Percentiles rank a stretch among this genome's conserved stretches.
Evolutionary conservation across 2,329 filamentous ascomycete species (phyloP).

Genomic region (Leptographium lundbergii): DNA sequence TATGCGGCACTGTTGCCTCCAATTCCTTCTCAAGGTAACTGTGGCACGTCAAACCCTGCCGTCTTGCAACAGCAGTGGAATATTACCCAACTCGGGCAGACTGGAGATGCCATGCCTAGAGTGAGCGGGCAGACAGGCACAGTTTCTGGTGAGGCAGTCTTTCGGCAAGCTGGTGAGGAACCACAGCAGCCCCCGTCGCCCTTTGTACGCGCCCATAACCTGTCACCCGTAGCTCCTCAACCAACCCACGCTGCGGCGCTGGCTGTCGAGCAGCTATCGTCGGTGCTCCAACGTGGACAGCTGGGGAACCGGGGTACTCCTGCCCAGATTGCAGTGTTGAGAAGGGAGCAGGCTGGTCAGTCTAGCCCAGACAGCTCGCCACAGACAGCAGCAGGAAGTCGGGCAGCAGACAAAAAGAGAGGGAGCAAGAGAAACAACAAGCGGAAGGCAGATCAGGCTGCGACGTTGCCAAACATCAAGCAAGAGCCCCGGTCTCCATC

Average conservation of each 20-base stretch:
- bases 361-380: conserved; percentile 51
- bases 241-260: conserved; percentile 56
- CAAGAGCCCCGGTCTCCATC: conserved; percentile 52
- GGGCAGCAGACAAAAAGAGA: conserved; percentile 28
- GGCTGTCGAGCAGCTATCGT: conserved; percentile 18
- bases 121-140: neutral
- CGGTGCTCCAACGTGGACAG: conserved; percentile 15
- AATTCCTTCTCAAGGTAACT: neutral
- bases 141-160: neutral
- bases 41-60: neutral
- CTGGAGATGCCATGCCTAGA: neutral
- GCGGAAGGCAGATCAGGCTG: conserved; percentile 37
- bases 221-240: conserved; percentile 61
- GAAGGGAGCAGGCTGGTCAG: conserved; percentile 32
- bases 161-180: neutral
- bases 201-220: conserved; percentile 60
- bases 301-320: conserved; percentile 21
- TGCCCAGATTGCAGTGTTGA: conserved; percentile 45
- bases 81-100: neutral
- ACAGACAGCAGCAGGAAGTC: conserved; percentile 24
- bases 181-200: conserved; percentile 16
- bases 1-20: neutral
- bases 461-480: conserved; percentile 44
- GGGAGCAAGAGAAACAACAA: conserved; percentile 42
- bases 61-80: neutral